phyloP scores from a whole-genome alignment of 768 basidiomycete genomes.

The Bullera alba region DNA sequence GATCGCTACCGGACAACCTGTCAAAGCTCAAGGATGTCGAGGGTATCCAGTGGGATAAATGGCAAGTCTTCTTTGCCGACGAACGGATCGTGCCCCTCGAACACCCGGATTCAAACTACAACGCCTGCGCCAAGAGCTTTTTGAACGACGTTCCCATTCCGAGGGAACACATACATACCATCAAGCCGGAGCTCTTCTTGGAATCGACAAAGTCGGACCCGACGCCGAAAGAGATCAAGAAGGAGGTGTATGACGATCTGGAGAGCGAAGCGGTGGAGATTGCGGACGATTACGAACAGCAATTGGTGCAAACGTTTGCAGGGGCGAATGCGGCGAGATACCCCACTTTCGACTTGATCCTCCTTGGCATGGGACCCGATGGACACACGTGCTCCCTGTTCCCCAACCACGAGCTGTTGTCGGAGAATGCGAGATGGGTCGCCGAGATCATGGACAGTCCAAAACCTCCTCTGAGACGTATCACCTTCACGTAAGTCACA shows the following conservation, averaged over 20 bases:
- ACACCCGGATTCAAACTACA: conserved; percentile 86
- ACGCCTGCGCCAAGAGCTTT: conserved; percentile 62
- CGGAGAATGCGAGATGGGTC: conserved; percentile 89
- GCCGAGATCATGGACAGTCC: conserved; percentile 88
- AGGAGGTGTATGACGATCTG: conserved; percentile 37
- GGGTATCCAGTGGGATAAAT: conserved; percentile 84
- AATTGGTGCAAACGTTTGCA: conserved; percentile 63
- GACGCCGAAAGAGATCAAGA: conserved; percentile 24
- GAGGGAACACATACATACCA: conserved; percentile 65
- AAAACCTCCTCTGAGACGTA: conserved; percentile 80
- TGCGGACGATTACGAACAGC: conserved; percentile 37
- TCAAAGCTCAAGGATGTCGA: conserved; percentile 58
- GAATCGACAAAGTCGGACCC: conserved; percentile 31
- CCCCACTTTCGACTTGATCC: conserved; percentile 93
- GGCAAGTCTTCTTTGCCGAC: conserved; percentile 97
- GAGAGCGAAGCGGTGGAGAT: conserved; percentile 35
- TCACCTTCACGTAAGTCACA: conserved; percentile 66
- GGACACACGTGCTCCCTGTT: conserved; percentile 98
- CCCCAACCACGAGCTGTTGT: conserved; percentile 77
- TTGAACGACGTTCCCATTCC: conserved; percentile 80
- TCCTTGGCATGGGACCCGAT: conserved; percentile 93
- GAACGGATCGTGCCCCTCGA: conserved; percentile 92
- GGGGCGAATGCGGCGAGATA: conserved; percentile 88
- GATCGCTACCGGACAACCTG: conserved; percentile 74
- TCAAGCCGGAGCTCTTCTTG: conserved; percentile 62